A percentile compares a stretch with the other conserved stretches of the same genome.
These are phyloP conservation scores for Macadamia tetraphylla DNA, from an alignment of 164 flowering plant genomes.

Conservation along the genomic window DNA sequence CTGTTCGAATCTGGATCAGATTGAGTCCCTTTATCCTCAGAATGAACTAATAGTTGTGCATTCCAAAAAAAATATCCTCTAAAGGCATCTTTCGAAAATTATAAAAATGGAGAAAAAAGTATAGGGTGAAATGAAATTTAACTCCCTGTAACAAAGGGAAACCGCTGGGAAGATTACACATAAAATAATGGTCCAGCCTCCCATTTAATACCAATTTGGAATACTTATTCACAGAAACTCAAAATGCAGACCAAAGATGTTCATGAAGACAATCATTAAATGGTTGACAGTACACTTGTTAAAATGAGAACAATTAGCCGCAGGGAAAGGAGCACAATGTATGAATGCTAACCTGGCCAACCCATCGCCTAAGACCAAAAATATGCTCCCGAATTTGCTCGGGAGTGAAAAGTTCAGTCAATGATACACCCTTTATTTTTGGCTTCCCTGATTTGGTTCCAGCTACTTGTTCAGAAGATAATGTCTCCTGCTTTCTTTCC, in stretches of 20 bases:
- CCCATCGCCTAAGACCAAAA: conserved; percentile 90
- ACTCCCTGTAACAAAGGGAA: too few relatives aligned
- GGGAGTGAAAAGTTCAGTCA: conserved; percentile 92
- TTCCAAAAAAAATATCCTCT: neutral
- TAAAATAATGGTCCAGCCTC: too few relatives aligned
- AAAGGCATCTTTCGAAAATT: neutral
- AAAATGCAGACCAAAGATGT: neutral
- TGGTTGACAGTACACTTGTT: too few relatives aligned
- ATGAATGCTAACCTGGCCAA: conserved; percentile 74
- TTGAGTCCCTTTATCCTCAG: too few relatives aligned
- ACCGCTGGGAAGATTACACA: too few relatives aligned
- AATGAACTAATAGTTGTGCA: neutral
- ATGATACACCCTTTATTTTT: conserved; percentile 86
- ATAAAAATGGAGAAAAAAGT: neutral
- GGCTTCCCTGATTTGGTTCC: conserved; percentile 86
- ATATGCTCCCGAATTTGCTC: conserved; percentile 92
- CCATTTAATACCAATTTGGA: too few relatives aligned
- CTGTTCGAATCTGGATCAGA: too few relatives aligned
- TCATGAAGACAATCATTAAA: neutral
- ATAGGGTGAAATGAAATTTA: too few relatives aligned
- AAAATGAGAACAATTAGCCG: neutral
- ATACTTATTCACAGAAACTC: too few relatives aligned
- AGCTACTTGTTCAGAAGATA: conserved; percentile 35
- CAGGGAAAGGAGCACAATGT: neutral
- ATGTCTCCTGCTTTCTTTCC: conserved; percentile 38